Evolutionary conservation across 1,284 basidiomycete species (phyloP).

Genomic region (Trametes sp.): DNA sequence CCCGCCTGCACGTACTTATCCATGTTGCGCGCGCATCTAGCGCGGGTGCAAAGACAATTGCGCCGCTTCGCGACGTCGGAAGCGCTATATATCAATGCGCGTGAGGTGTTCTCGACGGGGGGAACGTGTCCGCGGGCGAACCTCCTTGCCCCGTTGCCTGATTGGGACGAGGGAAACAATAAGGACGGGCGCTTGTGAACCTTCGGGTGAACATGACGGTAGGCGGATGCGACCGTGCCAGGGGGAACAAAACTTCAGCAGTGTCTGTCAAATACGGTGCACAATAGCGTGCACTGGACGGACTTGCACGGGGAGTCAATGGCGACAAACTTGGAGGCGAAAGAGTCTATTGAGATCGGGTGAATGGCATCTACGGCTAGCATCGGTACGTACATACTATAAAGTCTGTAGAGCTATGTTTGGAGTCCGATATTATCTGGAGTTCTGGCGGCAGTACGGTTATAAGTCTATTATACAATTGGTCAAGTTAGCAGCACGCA

Average conservation of each 20-base stretch:
- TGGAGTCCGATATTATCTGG: too few relatives aligned
- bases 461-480: too few relatives aligned
- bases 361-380: too few relatives aligned
- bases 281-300: slow-evolving; percentile 18
- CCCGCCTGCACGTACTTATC: slow-evolving; percentile 22
- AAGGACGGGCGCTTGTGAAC: slow-evolving; percentile 2
- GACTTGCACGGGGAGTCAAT: slow-evolving; percentile 28
- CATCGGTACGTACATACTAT: background rate
- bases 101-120: background rate
- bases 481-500: too few relatives aligned
- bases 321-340: background rate
- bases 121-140: background rate
- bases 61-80: background rate
- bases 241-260: background rate
- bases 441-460: too few relatives aligned
- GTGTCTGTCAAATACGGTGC: background rate
- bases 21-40: background rate
- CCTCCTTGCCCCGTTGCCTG: background rate
- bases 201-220: background rate
- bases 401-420: too few relatives aligned
- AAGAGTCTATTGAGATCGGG: background rate
- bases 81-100: background rate
- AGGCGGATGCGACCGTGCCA: background rate
- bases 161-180: slow-evolving; percentile 14
- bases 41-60: slow-evolving; percentile 27